Percentiles rank a stretch among this genome's conserved stretches.
These are phyloP conservation scores for Phoma sp. DNA, from an alignment of 2,329 filamentous ascomycete genomes.

Conservation along the genomic window DNA sequence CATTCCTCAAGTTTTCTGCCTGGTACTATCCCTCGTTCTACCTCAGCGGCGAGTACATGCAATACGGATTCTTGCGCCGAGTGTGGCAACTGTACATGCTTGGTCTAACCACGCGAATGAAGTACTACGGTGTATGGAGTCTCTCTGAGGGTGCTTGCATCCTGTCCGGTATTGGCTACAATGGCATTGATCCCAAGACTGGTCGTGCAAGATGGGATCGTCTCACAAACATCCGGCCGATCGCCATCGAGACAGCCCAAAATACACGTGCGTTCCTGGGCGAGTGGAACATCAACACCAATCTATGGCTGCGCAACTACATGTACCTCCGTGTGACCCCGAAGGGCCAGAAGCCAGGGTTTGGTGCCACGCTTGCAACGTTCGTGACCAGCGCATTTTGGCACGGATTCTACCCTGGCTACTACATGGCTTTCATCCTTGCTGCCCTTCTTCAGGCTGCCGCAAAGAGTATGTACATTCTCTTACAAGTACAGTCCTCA, in stretches of 20 bases:
- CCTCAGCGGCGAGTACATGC: constrained; percentile 69
- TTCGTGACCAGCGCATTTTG: constrained; percentile 95
- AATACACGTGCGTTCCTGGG: constrained; percentile 92
- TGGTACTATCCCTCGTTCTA: constrained; percentile 70
- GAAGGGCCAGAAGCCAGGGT: constrained; percentile 93
- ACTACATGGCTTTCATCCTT: constrained; percentile 89
- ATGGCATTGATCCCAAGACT: constrained; percentile 83
- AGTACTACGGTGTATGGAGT: constrained; percentile 97
- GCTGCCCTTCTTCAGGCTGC: constrained; percentile 91
- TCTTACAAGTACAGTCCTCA: background rate
- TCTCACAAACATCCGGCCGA: constrained; percentile 85
- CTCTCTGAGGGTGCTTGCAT: constrained; percentile 95
- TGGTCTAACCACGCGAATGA: constrained; percentile 79
- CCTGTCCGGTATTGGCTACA: constrained; percentile 90
- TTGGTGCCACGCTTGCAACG: constrained; percentile 90
- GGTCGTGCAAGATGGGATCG: constrained; percentile 90
- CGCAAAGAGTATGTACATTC: constrained; percentile 79
- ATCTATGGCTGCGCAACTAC: constrained; percentile 94
- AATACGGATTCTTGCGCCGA: constrained; percentile 72
- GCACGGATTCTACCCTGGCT: constrained; percentile 98
- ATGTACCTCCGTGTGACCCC: constrained; percentile 95
- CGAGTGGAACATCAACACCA: constrained; percentile 98
- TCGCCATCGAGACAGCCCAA: constrained; percentile 85
- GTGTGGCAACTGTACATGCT: constrained; percentile 84
- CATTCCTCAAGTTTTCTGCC: constrained; percentile 74